These are phyloP conservation scores for Podospora conica DNA, from an alignment of 495 filamentous ascomycete species.

Conservation along the genomic window DNA sequence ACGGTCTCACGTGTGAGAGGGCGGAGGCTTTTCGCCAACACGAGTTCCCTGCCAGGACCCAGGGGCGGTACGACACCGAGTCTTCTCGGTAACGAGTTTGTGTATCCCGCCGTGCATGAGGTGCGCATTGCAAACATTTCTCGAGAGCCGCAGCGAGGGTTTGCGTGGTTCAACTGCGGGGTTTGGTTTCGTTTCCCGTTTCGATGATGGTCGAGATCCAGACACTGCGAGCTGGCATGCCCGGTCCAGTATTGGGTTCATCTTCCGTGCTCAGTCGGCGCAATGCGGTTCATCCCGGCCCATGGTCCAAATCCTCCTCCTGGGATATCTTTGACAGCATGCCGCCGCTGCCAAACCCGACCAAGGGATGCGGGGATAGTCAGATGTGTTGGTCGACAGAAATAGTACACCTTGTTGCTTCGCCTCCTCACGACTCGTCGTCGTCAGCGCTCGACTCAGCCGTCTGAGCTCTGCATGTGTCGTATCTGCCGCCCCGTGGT, in stretches of 20 bases:
- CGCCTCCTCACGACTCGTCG: background rate
- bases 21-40: background rate
- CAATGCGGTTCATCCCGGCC: background rate
- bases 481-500: background rate
- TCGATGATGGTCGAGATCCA: background rate
- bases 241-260: background rate
- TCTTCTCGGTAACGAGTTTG: background rate
- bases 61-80: background rate
- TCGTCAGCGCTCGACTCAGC: background rate
- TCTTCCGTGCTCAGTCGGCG: background rate
- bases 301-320: background rate
- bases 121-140: background rate
- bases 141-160: background rate
- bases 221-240: background rate
- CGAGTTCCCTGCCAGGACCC: background rate
- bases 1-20: background rate
- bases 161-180: background rate
- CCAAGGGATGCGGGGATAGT: background rate
- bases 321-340: background rate
- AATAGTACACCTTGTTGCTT: background rate
- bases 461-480: background rate
- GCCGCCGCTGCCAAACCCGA: background rate
- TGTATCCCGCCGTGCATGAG: background rate
- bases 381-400: background rate
- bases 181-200: conserved; percentile 6